A percentile compares a stretch with the other conserved stretches of the same genome.
These are phyloP conservation scores for Acrodontium crateriforme DNA, from an alignment of 2,329 filamentous ascomycete species.

Conservation along the genomic window DNA sequence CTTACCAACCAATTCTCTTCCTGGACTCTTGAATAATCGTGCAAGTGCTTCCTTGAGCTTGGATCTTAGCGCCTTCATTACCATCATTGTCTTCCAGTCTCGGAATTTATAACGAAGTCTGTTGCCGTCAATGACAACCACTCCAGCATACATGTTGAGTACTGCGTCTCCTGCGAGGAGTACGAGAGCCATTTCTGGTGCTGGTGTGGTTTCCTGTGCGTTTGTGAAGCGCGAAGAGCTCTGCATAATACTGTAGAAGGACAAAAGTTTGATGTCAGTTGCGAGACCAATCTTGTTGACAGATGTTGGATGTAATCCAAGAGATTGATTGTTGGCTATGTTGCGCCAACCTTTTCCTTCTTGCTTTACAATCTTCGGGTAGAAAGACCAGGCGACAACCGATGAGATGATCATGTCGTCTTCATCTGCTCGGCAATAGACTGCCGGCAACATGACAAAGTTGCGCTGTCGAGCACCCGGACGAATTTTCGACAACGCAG, in stretches of 20 bases:
- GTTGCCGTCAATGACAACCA: slow-evolving; percentile 77
- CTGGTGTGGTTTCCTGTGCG: slow-evolving; percentile 61
- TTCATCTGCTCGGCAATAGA: slow-evolving; percentile 60
- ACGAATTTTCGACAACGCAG: slow-evolving; percentile 53
- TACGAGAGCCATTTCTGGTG: slow-evolving; percentile 63
- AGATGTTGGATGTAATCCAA: slow-evolving; percentile 74
- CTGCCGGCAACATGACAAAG: slow-evolving; percentile 71
- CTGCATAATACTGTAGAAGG: slow-evolving; percentile 97
- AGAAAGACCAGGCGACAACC: slow-evolving; percentile 87
- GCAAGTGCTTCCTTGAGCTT: slow-evolving; percentile 64
- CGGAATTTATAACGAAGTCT: slow-evolving; percentile 67
- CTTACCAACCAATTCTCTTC: slow-evolving; percentile 24
- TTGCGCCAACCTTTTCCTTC: slow-evolving; percentile 84
- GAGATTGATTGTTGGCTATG: slow-evolving; percentile 80
- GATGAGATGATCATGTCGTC: slow-evolving; percentile 69
- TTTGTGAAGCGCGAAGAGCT: slow-evolving; percentile 70
- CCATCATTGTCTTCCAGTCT: slow-evolving; percentile 83
- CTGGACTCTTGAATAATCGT: slow-evolving; percentile 48
- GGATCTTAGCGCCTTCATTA: slow-evolving; percentile 65
- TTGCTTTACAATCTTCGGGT: slow-evolving; percentile 76
- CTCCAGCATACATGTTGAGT: slow-evolving; percentile 79
- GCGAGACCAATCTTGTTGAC: slow-evolving; percentile 57
- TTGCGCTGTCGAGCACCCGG: slow-evolving; percentile 50
- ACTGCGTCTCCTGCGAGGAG: slow-evolving; percentile 80
- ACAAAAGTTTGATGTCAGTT: slow-evolving; percentile 56